phyloP scores from a whole-genome alignment of 2,329 filamentous ascomycete genomes.

The Scedosporium minutisporum region DNA sequence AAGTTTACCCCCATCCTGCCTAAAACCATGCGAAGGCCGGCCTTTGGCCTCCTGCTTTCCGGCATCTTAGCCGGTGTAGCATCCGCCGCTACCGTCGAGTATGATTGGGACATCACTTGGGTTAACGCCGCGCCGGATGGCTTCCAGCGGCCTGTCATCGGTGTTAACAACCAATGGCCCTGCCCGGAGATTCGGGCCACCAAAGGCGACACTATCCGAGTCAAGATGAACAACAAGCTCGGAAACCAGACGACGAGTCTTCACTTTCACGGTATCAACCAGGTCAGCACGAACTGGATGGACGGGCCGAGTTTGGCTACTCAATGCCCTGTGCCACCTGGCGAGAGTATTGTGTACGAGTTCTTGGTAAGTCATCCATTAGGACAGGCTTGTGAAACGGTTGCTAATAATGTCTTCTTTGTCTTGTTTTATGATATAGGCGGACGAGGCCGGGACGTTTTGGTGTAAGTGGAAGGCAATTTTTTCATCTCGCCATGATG shows the following conservation, averaged over 20 bases:
- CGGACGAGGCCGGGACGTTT: slow-evolving; percentile 32
- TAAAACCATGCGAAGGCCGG: background rate
- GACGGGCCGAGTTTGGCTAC: slow-evolving; percentile 47
- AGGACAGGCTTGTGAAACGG: background rate
- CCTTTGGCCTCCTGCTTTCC: background rate
- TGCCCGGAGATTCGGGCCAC: slow-evolving; percentile 55
- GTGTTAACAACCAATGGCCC: slow-evolving; percentile 70
- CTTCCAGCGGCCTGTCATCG: slow-evolving; percentile 56
- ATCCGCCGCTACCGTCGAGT: slow-evolving; percentile 39
- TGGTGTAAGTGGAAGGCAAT: slow-evolving; percentile 24
- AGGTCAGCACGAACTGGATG: slow-evolving; percentile 42
- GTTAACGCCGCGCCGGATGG: slow-evolving; percentile 64
- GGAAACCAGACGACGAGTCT: slow-evolving; percentile 41
- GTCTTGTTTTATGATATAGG: slow-evolving; percentile 15
- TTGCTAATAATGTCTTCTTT: background rate
- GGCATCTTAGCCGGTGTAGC: background rate
- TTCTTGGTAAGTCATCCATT: slow-evolving; percentile 30
- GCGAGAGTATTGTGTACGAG: slow-evolving; percentile 38
- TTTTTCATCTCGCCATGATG: background rate
- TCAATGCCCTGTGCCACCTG: slow-evolving; percentile 43
- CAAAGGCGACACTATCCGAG: slow-evolving; percentile 43
- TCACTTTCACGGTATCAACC: slow-evolving; percentile 50
- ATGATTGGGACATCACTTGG: slow-evolving; percentile 64
- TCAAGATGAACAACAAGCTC: slow-evolving; percentile 40
- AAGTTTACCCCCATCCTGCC: background rate